A percentile compares a stretch with the other conserved stretches of the same genome.
Conservation (phyloP, 2,329 filamentous ascomycete genomes). For the Hortaea sp. region DNA sequence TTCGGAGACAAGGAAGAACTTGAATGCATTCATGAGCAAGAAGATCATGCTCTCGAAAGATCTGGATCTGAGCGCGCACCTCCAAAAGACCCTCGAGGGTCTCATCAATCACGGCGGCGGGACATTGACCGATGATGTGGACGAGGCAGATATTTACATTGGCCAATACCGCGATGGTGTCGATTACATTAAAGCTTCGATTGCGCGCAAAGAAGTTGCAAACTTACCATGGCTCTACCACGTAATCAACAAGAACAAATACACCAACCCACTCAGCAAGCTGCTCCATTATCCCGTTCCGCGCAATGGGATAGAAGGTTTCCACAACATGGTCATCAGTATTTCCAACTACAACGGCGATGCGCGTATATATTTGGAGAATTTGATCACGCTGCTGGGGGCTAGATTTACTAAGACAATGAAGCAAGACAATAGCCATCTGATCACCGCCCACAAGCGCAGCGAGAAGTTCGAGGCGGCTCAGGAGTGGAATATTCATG, state of each 20-base stretch:
- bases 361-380: constrained; percentile 85
- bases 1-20: constrained; percentile 39
- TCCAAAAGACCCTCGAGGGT: constrained; percentile 56
- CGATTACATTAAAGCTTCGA: constrained; percentile 68
- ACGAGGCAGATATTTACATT: constrained; percentile 70
- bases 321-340: constrained; percentile 67
- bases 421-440: constrained; percentile 89
- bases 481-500: constrained; percentile 79
- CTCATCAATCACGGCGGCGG: constrained; percentile 67
- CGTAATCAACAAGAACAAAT: constrained; percentile 77
- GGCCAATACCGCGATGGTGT: constrained; percentile 77
- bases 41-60: constrained; percentile 69
- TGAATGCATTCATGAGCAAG: constrained; percentile 67
- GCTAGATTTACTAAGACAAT: constrained; percentile 90
- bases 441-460: constrained; percentile 78
- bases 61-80: constrained; percentile 56
- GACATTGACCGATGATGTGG: constrained; percentile 51
- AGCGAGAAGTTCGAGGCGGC: constrained; percentile 93
- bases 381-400: constrained; percentile 72
- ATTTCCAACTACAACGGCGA: constrained; percentile 96
- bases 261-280: constrained; percentile 74
- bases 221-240: constrained; percentile 92
- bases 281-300: constrained; percentile 86
- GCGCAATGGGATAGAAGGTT: constrained; percentile 65
- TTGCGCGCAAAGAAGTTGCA: constrained; percentile 70